Percentiles rank a stretch among this genome's conserved stretches.
Conservation (phyloP, 495 filamentous ascomycete species). For the Aspergillus carlsbadensis region DNA sequence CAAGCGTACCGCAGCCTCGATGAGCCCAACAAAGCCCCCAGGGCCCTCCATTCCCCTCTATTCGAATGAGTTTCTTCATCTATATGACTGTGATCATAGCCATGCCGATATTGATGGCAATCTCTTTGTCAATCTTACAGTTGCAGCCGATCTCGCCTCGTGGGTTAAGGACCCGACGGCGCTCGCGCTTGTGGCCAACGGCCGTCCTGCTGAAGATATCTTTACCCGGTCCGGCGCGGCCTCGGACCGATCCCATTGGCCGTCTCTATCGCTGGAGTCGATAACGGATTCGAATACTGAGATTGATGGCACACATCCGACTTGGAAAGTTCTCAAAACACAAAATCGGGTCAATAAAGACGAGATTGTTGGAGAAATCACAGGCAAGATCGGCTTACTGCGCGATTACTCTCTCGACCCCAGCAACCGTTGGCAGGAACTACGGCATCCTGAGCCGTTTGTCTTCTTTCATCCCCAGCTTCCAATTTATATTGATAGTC, state of each 20-base stretch:
- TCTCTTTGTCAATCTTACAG: conserved; percentile 63
- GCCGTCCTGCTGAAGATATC: conserved; percentile 42
- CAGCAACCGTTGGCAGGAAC: conserved; percentile 70
- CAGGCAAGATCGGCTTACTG: conserved; percentile 78
- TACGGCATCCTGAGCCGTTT: conserved; percentile 79
- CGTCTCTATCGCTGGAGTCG: conserved; percentile 44
- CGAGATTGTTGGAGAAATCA: conserved; percentile 79
- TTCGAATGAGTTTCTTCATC: conserved; percentile 67
- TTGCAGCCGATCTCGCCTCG: conserved; percentile 63
- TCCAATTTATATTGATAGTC: conserved; percentile 87
- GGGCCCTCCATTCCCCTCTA: conserved; percentile 52
- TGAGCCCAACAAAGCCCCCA: conserved; percentile 55
- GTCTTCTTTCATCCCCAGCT: conserved; percentile 81
- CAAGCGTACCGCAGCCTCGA: conserved; percentile 52
- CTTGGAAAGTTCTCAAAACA: conserved; percentile 73
- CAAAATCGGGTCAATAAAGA: conserved; percentile 59
- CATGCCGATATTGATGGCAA: conserved; percentile 53
- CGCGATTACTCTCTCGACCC: conserved; percentile 72
- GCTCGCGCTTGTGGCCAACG: conserved; percentile 40
- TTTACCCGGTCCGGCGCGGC: conserved; percentile 52
- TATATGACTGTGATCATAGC: conserved; percentile 60
- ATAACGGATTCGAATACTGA: conserved; percentile 44
- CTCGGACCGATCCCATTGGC: conserved; percentile 55
- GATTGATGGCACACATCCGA: conserved; percentile 47
- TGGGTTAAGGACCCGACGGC: conserved; percentile 70